phyloP scores from a whole-genome alignment of 2,329 filamentous ascomycete species.

The Epichloe amarillans region DNA sequence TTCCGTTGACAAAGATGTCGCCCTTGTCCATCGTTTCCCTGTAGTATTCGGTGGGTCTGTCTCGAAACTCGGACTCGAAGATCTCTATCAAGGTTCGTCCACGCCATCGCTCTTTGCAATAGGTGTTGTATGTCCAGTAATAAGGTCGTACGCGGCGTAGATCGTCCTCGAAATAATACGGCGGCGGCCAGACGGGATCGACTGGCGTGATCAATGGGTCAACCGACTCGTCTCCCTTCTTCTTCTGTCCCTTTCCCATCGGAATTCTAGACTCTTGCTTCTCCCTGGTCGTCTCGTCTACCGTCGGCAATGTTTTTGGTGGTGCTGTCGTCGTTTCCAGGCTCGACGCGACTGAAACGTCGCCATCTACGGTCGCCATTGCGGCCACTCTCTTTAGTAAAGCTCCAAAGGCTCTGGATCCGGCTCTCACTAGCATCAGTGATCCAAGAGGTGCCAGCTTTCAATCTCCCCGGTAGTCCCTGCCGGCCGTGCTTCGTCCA shows the following conservation, averaged over 20 bases:
- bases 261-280: not conserved
- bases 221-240: not conserved
- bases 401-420: conserved; percentile 7
- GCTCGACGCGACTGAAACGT: conserved; percentile 4
- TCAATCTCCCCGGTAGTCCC: not conserved
- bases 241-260: not conserved
- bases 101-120: conserved; percentile 88
- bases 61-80: conserved; percentile 83
- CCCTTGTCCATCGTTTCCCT: conserved; percentile 69
- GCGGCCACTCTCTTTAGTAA: conserved; percentile 4
- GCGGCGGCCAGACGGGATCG: conserved; percentile 34
- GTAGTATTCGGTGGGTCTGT: conserved; percentile 79
- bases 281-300: not conserved
- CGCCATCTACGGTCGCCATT: conserved; percentile 6
- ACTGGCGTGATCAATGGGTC: conserved; percentile 1
- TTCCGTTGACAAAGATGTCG: conserved; percentile 67
- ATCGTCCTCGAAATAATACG: conserved; percentile 75
- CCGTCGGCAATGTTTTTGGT: not conserved
- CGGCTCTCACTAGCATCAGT: conserved; percentile 8
- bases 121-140: conserved; percentile 88
- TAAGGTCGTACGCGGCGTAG: conserved; percentile 77
- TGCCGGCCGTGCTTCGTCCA: too few relatives aligned
- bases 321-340: conserved; percentile 3
- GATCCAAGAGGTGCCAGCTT: not conserved
- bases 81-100: conserved; percentile 71